These are phyloP conservation scores for Chytriomyces hyalinus DNA, from an alignment of 192 early-diverging fungal species.

Conservation along the genomic window DNA sequence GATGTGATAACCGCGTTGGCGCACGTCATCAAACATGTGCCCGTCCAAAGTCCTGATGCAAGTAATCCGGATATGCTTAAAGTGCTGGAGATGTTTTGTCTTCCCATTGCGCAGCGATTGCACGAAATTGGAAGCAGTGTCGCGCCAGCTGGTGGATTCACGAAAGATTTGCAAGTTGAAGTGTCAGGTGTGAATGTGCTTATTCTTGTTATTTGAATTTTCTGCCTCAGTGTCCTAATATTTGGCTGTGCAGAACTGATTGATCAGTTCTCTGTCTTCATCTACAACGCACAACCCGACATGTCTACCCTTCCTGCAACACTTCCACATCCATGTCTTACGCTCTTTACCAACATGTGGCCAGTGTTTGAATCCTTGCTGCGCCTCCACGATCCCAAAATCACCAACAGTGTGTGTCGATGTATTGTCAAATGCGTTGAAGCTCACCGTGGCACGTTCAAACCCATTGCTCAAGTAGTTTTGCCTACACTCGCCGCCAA, in stretches of 20 bases:
- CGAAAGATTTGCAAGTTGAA: slow-evolving; percentile 44
- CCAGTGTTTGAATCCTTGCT: slow-evolving; percentile 70
- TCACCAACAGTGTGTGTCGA: slow-evolving; percentile 56
- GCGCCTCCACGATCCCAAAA: slow-evolving; percentile 53
- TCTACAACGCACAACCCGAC: slow-evolving; percentile 60
- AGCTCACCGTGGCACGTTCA: slow-evolving; percentile 61
- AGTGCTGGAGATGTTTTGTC: slow-evolving; percentile 73
- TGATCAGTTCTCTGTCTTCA: slow-evolving; percentile 67
- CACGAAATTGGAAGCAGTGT: slow-evolving; percentile 59
- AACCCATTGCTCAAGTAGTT: slow-evolving; percentile 60
- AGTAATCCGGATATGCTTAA: slow-evolving; percentile 48
- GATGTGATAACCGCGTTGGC: slow-evolving; percentile 91
- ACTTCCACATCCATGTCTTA: slow-evolving; percentile 66
- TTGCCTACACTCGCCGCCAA: slow-evolving; percentile 65
- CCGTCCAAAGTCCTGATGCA: slow-evolving; percentile 41
- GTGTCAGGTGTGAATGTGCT: slow-evolving; percentile 32
- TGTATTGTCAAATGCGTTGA: slow-evolving; percentile 65
- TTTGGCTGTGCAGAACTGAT: slow-evolving; percentile 52
- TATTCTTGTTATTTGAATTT: slow-evolving; percentile 18
- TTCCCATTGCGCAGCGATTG: slow-evolving; percentile 75
- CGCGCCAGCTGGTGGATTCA: slow-evolving; percentile 41
- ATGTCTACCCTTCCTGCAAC: slow-evolving; percentile 43
- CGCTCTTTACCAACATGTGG: slow-evolving; percentile 73
- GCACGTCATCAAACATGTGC: slow-evolving; percentile 83
- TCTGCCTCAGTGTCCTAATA: slow-evolving; percentile 32